Conservation (phyloP, 2,329 filamentous ascomycete genomes). For the Fusarium gaditjirri region DNA sequence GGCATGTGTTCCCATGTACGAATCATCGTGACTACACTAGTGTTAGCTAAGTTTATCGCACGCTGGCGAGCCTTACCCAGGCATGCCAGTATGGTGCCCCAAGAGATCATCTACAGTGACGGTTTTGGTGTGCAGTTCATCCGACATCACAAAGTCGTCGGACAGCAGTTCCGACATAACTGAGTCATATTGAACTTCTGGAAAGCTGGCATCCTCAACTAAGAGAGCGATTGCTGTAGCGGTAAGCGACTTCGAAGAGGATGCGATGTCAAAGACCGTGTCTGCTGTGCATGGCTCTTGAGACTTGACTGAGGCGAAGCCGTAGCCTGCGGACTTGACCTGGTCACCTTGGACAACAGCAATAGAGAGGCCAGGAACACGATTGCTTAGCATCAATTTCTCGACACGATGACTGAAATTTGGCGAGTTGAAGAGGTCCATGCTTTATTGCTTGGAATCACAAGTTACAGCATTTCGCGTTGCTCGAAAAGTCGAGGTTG, state of each 20-base stretch:
- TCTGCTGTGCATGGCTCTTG: neutral
- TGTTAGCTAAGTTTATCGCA: rapidly evolving
- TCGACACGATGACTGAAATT: neutral
- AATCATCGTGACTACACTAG: neutral
- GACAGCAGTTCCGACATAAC: slow-evolving; percentile 3
- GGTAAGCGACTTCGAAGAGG: slow-evolving; percentile 9
- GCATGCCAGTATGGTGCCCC: slow-evolving; percentile 9
- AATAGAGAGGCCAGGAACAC: slow-evolving; percentile 13
- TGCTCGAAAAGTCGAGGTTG: rapidly evolving
- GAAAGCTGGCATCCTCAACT: neutral
- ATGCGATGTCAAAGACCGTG: slow-evolving; percentile 21
- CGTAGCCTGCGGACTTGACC: neutral
- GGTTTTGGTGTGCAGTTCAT: neutral
- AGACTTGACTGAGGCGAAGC: neutral
- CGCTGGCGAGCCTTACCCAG: neutral
- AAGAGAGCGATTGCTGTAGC: neutral
- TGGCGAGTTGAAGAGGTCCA: neutral
- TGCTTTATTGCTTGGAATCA: neutral
- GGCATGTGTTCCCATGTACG: slow-evolving; percentile 7
- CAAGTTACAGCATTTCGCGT: neutral
- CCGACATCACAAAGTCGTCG: slow-evolving; percentile 7
- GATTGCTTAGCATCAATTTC: neutral
- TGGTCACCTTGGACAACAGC: neutral
- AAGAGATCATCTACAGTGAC: slow-evolving; percentile 11
- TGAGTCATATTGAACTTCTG: neutral